These are phyloP conservation scores for Naegleria lovaniensis DNA, from an alignment of 208 protist species.

Conservation along the genomic window DNA sequence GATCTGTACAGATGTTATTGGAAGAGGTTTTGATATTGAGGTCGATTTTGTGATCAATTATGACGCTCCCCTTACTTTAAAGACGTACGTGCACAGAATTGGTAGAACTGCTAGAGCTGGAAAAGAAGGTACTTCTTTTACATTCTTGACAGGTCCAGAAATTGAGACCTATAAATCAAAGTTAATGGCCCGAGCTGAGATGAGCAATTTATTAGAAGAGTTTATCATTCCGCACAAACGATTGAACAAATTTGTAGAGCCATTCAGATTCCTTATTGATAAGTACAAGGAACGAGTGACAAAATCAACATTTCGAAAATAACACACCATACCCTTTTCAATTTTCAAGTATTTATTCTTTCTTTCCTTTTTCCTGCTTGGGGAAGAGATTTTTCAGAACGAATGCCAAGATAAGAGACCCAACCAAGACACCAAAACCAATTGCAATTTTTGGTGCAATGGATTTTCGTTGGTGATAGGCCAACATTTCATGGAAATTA, in stretches of 20 bases:
- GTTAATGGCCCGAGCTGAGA: neutral
- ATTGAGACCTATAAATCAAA: neutral
- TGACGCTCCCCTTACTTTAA: constrained; percentile 65
- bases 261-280: neutral
- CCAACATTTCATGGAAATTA: neutral
- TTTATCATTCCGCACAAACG: neutral
- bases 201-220: neutral
- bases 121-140: constrained; percentile 64
- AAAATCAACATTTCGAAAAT: too few relatives aligned
- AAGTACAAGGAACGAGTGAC: neutral
- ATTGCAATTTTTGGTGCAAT: neutral
- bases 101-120: constrained; percentile 90
- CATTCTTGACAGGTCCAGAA: constrained; percentile 58
- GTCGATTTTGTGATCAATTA: constrained; percentile 80
- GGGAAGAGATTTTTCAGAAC: neutral
- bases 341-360: neutral
- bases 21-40: constrained; percentile 68
- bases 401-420: neutral
- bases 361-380: neutral
- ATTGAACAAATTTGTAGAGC: neutral
- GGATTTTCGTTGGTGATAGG: neutral
- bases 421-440: neutral
- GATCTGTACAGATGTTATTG: constrained; percentile 17
- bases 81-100: constrained; percentile 91
- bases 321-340: too few relatives aligned